Evolutionary conservation across 371 early-diverging fungal species (phyloP), one percentile per base, ranked within the genome.

Genomic region (Syncephalastrum monosporum): DNA sequence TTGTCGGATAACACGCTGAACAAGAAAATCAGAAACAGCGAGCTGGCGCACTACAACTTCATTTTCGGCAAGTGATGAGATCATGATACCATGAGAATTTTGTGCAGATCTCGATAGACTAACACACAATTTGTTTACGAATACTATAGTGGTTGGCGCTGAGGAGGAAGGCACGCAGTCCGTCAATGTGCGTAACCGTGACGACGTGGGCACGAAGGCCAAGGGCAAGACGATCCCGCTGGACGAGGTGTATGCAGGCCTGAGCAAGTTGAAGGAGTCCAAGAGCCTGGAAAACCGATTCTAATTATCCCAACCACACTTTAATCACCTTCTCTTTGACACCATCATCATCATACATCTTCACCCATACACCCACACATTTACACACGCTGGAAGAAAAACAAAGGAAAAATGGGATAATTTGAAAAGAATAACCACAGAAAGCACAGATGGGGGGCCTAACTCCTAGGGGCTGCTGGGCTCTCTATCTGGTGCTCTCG

Each of bases 131-230:
- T 53, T 29, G 23, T 17, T 71, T 14, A 44, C 13, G 3, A 4
- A 14, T n/a, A 68, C 64, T 61, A 72, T 87, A 71, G 91, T 99
- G 43, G 99, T 99, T 41, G 99, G 99, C 49, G 86, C 82, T 29
- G 92, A 95, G 69, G 99, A 99, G 75, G 81, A 81, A 68, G 69
- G 79, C 15, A 86, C 88, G 33, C 65, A 83, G 24, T 87, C 92
- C 10, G 97, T 99, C 64, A 98, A 98, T 65, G 89, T 93, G 58
- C 91, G 97, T 51, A 86, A 88, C 78, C 83, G 94, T 29, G 94
- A 94, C 65, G 91, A 92, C 63, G 83, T 84, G 3, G 90, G 86
- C 50, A 82, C 89, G 62, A 93, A 92, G 81, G 83, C 82, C 53
- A 91, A 91, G 82, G 89, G 88, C 50, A 76, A 90, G 71, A 90